A percentile compares a stretch with the other conserved stretches of the same genome.
Conservation (phyloP, 768 basidiomycete genomes). For the Tubosaeta sp. region DNA sequence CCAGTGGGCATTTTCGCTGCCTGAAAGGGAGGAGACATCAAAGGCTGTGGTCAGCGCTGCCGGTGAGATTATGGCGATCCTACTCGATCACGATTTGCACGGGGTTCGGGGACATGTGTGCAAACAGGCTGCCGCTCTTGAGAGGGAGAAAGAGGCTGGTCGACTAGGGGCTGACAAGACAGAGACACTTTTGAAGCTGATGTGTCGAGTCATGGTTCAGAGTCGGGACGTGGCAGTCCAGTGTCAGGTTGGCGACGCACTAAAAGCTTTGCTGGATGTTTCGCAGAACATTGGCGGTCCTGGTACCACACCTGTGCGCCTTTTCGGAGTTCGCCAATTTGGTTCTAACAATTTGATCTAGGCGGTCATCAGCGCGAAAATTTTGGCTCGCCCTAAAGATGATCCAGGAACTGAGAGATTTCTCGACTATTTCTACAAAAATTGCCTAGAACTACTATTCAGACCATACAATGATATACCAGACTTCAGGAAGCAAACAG, state of each 20-base stretch:
- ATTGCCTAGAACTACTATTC: constrained; percentile 72
- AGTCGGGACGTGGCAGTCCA: constrained; percentile 85
- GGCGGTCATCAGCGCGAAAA: constrained; percentile 37
- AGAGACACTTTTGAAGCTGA: constrained; percentile 70
- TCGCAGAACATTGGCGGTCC: constrained; percentile 43
- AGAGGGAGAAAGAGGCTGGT: constrained; percentile 55
- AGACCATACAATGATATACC: constrained; percentile 73
- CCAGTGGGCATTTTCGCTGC: constrained; percentile 82
- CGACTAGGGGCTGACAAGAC: constrained; percentile 59
- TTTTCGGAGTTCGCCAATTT: neutral
- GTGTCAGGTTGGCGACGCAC: constrained; percentile 84
- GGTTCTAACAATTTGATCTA: constrained; percentile 10
- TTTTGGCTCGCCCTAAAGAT: constrained; percentile 63
- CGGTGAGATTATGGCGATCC: constrained; percentile 77
- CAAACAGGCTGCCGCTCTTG: constrained; percentile 72
- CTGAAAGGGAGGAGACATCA: constrained; percentile 50
- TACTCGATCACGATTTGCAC: constrained; percentile 88
- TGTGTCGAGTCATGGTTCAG: constrained; percentile 72
- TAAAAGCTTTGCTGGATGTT: constrained; percentile 80
- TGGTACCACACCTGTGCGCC: constrained; percentile 34
- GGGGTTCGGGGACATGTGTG: constrained; percentile 82
- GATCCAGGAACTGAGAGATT: constrained; percentile 85
- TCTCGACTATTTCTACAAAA: constrained; percentile 91
- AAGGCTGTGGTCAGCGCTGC: constrained; percentile 70
- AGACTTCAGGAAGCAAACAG: constrained; percentile 53